Percentiles rank a stretch among this genome's conserved stretches.
phyloP scores from a whole-genome alignment of 805 yeast species.

The Zygosaccharomyces kombuchaensis region DNA sequence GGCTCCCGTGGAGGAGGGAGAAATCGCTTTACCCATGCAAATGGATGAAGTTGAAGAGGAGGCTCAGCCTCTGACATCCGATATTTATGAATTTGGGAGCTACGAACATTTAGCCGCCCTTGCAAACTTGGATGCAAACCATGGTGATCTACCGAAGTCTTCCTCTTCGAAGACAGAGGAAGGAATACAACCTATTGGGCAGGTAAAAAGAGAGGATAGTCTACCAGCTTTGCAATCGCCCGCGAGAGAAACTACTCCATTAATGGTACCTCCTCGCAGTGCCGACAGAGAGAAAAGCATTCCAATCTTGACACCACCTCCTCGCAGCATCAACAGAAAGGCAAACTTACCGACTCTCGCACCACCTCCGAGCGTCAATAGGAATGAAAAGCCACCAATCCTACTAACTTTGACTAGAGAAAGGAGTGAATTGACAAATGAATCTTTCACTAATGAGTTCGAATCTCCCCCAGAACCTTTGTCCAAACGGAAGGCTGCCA shows the following conservation, averaged over 20 bases:
- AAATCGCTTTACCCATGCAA: neutral
- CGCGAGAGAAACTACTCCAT: neutral
- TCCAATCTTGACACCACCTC: conserved; percentile 2
- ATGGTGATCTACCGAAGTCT: neutral
- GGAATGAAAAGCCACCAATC: neutral
- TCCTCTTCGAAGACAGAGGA: neutral
- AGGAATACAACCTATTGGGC: neutral
- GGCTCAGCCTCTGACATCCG: neutral
- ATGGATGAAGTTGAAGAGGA: neutral
- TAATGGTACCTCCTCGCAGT: conserved; percentile 1
- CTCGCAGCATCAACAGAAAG: neutral
- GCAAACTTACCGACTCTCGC: neutral
- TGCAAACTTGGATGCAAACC: neutral
- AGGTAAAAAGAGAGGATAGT: neutral
- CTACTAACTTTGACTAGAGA: neutral
- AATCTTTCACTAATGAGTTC: conserved; percentile 1
- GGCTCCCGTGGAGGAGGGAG: neutral
- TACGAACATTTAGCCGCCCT: conserved; percentile 6
- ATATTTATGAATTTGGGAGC: neutral
- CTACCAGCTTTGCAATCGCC: neutral
- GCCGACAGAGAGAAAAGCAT: neutral
- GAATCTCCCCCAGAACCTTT: conserved; percentile 3
- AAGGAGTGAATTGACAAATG: neutral
- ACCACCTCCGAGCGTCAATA: neutral
- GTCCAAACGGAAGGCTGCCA: neutral